Evolutionary conservation across 805 yeast genomes (phyloP), one percentile per base, ranked within the genome.

Genomic region (Wickerhamomyces mucosus): DNA sequence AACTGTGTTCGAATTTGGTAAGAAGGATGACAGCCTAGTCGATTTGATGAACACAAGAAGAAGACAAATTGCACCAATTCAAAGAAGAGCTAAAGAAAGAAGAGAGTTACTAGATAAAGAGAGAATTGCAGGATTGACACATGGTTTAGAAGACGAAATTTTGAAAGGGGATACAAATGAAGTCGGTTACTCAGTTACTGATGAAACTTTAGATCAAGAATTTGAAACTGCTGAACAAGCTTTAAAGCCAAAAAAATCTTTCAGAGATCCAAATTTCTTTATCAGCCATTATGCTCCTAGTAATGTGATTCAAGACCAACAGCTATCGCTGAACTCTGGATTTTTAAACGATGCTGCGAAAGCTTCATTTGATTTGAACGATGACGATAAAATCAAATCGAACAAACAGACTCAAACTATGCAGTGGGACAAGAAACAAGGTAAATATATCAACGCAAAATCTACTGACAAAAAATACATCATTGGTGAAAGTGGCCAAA

Each of bases 351-450:
- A 77, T 29, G 96, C 95, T 2, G 70, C 75, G n/a, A 63, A 65
- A 19, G 96, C 95, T 1, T 67, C 95, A 0, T 89, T 86, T 56
- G 96, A 88, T 50, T 62, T 92, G 44, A 78, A 69, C 36, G 86
- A 82, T 46, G 95, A 86, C 39, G 75, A 70, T 39, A 81, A 78
- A 44, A 68, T 75, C 27, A 77, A 71, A 49, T 71, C 60, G 29
- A 78, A 79, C 54, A 75, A 68, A 38, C 88, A 79, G 51, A 63
- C 68, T 4, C 73, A 70, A 29, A 75, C 77, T 15, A 78, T 81
- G 68, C 70, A 73, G 51, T 89, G 98, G 98, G 96, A 89, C 59
- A 82, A 72, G 57, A 84, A 85, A 70, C 79, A 82, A 56, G 92
- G 94, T 49, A 85, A 85, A 42, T 89, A 83, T 56, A 71, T 88